Percentiles rank a stretch among this genome's conserved stretches.
Conservation (phyloP, 2,329 filamentous ascomycete species). For the Monosporascus sp. region DNA sequence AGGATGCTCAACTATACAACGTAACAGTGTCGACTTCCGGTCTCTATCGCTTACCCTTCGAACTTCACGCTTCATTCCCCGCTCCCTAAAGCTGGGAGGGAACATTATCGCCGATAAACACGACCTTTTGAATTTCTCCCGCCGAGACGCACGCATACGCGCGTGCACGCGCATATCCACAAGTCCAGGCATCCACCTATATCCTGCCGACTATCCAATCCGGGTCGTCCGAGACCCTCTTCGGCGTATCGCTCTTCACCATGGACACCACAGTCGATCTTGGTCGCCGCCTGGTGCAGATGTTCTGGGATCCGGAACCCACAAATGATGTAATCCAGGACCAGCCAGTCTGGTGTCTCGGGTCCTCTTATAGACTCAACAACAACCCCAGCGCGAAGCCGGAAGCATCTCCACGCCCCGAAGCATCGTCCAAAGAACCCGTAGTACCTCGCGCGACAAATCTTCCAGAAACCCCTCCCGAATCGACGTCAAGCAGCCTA, state of each 20-base stretch:
- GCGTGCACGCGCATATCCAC: no score
- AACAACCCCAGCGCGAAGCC: constrained; percentile 12
- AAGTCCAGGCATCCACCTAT: neutral
- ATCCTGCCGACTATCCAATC: neutral
- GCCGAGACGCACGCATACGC: neutral
- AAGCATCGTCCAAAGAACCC: constrained; percentile 10
- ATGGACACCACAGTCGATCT: constrained; percentile 58
- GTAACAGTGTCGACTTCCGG: neutral
- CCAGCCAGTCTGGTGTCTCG: constrained; percentile 79
- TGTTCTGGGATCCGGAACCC: constrained; percentile 88
- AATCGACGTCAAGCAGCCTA: constrained; percentile 45
- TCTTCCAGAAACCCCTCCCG: constrained; percentile 39
- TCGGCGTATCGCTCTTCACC: constrained; percentile 1
- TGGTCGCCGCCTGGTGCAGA: constrained; percentile 76
- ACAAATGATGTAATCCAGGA: constrained; percentile 66
- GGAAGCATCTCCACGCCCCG: constrained; percentile 10
- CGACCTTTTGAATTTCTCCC: neutral
- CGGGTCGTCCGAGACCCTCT: no score
- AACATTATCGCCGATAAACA: neutral
- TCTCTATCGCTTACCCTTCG: neutral
- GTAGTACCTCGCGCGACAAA: constrained; percentile 16
- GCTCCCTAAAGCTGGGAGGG: neutral
- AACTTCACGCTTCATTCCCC: neutral
- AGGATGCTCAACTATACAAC: neutral
- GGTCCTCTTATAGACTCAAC: constrained; percentile 44